Percentiles rank a stretch among this genome's conserved stretches.
Conservation (phyloP, 140 eudicot species). For the Oenanthe javanica region DNA sequence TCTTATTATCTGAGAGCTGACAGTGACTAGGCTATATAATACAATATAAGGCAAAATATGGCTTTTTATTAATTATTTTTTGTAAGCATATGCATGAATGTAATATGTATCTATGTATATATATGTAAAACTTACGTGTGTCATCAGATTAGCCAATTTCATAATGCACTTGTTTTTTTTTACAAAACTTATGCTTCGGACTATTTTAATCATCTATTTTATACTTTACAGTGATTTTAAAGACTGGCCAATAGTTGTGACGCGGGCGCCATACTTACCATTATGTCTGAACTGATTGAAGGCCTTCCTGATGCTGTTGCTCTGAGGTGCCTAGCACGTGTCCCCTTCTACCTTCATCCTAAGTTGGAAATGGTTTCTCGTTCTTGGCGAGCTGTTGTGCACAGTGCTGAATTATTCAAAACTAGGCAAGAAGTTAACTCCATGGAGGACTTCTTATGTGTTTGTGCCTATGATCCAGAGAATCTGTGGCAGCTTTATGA, state of each 20-base stretch:
- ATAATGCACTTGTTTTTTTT: not conserved
- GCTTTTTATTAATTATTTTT: not conserved
- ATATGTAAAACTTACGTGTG: not conserved
- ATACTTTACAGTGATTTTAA: not conserved
- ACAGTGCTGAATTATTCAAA: constrained; percentile 61
- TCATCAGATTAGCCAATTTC: not conserved
- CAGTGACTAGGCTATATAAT: not conserved
- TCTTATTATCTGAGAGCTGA: not conserved
- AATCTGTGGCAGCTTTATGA: constrained; percentile 84
- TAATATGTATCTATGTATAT: not conserved
- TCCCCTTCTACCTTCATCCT: constrained; percentile 69
- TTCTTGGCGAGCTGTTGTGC: constrained; percentile 76
- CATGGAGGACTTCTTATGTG: constrained; percentile 53
- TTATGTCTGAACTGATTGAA: constrained; percentile 71
- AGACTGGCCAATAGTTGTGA: not conserved
- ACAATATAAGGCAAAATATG: not conserved
- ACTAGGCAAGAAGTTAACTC: constrained; percentile 73
- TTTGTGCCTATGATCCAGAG: constrained; percentile 88
- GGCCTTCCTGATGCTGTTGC: constrained; percentile 97
- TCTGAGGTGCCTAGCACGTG: constrained; percentile 83
- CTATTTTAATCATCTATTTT: not conserved
- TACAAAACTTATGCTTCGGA: not conserved
- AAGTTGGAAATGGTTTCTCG: constrained; percentile 59
- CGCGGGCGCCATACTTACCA: constrained; percentile 4
- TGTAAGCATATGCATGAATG: not conserved